Percentiles rank a stretch among this genome's conserved stretches.
Conservation (phyloP, 352 stramenopile genomes). For the Globisporangium irregulare region DNA sequence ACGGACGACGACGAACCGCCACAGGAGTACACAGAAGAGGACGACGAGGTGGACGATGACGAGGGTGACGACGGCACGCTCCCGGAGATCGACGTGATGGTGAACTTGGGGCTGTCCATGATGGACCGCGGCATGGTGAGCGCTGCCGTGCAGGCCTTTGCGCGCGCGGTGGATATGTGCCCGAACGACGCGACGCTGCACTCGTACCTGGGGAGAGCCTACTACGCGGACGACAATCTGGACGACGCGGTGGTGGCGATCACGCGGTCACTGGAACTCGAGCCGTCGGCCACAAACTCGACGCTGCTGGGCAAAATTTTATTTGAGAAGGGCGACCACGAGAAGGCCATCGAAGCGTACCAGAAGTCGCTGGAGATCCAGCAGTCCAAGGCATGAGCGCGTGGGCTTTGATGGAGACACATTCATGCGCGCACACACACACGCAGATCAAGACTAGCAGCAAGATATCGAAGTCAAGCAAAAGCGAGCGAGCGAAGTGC, state of each 20-base stretch:
- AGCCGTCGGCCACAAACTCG: constrained; percentile 79
- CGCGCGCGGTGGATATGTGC: constrained; percentile 80
- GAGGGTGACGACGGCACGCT: constrained; percentile 61
- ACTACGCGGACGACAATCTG: constrained; percentile 83
- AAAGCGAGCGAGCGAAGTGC: background rate
- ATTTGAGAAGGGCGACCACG: constrained; percentile 86
- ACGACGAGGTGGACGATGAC: constrained; percentile 57
- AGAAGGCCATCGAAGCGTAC: constrained; percentile 84
- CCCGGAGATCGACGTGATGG: constrained; percentile 80
- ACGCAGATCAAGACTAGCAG: background rate
- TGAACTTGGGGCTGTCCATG: constrained; percentile 79
- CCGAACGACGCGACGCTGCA: constrained; percentile 70
- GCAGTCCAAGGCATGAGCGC: constrained; percentile 12
- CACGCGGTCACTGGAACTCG: constrained; percentile 58
- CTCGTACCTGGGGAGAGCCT: constrained; percentile 75
- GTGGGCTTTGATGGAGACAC: background rate
- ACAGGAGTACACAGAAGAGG: constrained; percentile 44
- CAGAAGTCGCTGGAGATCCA: constrained; percentile 81
- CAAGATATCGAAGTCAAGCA: background rate
- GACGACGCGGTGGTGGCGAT: constrained; percentile 71
- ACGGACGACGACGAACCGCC: constrained; percentile 48
- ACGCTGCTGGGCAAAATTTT: constrained; percentile 85
- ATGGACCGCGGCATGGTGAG: constrained; percentile 78
- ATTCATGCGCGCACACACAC: background rate
- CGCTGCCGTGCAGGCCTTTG: constrained; percentile 77